Conservation (phyloP, 768 basidiomycete species). For the Termitomyces sp. region DNA sequence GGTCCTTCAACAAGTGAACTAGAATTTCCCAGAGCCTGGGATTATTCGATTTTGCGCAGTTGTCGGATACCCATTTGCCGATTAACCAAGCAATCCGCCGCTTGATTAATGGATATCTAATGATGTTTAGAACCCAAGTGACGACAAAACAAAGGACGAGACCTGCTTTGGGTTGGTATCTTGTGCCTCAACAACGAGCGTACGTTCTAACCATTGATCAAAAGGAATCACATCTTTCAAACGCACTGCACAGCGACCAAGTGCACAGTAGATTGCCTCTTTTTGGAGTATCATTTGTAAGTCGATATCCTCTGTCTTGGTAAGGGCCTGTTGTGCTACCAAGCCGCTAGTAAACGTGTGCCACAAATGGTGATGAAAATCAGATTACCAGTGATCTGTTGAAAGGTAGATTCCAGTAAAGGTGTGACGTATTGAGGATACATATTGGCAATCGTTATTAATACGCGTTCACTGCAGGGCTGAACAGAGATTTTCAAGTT, state of each 20-base stretch:
- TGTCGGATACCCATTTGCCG: slow-evolving; percentile 81
- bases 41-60: slow-evolving; percentile 53
- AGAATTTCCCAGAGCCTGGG: slow-evolving; percentile 77
- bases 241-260: slow-evolving; percentile 73
- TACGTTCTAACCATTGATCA: slow-evolving; percentile 60
- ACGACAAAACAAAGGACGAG: not conserved
- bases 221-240: slow-evolving; percentile 65
- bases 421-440: slow-evolving; percentile 68
- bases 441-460: slow-evolving; percentile 71
- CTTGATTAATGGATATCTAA: slow-evolving; percentile 86
- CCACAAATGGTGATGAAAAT: not conserved
- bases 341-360: not conserved
- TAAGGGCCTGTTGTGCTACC: slow-evolving; percentile 32
- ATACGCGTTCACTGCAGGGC: slow-evolving; percentile 92
- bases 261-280: slow-evolving; percentile 83
- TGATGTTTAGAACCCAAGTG: slow-evolving; percentile 4
- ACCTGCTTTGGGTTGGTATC: slow-evolving; percentile 55
- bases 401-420: slow-evolving; percentile 54
- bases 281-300: slow-evolving; percentile 66
- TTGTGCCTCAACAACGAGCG: slow-evolving; percentile 53
- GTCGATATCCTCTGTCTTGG: slow-evolving; percentile 23
- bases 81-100: slow-evolving; percentile 94
- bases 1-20: slow-evolving; percentile 67
- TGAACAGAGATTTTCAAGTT: slow-evolving; percentile 21
- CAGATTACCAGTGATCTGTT: slow-evolving; percentile 52